These are phyloP conservation scores for Myotisia sp. DNA, from an alignment of 2,329 filamentous ascomycete genomes.

Conservation along the genomic window DNA sequence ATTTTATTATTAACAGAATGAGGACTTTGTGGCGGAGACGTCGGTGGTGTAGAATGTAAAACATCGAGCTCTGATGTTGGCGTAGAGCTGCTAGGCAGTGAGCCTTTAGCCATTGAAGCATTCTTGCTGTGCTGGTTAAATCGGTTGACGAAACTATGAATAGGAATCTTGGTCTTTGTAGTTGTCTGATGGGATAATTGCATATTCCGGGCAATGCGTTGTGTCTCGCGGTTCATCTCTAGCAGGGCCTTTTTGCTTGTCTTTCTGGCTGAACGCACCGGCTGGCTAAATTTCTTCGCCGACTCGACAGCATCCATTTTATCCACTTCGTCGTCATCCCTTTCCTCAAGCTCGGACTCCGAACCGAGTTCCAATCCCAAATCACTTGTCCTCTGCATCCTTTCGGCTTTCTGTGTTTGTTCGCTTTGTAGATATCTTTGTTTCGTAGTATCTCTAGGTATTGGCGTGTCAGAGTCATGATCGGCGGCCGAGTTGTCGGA, in stretches of 20 bases:
- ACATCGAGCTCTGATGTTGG: conserved; percentile 29
- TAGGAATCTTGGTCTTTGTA: conserved; percentile 82
- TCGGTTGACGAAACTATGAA: conserved; percentile 63
- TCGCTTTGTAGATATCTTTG: conserved; percentile 51
- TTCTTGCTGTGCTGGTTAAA: conserved; percentile 55
- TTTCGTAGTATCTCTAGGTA: conserved; percentile 37
- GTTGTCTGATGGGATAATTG: conserved; percentile 80
- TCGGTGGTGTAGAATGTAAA: conserved; percentile 53
- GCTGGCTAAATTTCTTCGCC: conserved; percentile 54
- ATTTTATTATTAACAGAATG: no score
- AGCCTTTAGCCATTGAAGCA: conserved; percentile 17
- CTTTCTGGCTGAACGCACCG: conserved; percentile 55
- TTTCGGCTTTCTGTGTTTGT: conserved; percentile 40
- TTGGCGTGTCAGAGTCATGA: background rate
- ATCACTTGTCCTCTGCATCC: conserved; percentile 17
- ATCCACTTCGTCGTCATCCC: conserved; percentile 45
- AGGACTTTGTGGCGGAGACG: conserved; percentile 40
- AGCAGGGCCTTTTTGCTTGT: conserved; percentile 90
- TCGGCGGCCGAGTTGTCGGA: conserved; percentile 3
- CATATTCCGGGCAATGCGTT: conserved; percentile 77
- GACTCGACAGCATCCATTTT: conserved; percentile 36
- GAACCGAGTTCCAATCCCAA: conserved; percentile 19
- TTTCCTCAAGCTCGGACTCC: conserved; percentile 29
- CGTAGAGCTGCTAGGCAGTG: conserved; percentile 38
- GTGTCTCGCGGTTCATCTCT: conserved; percentile 89